Conservation (phyloP, 1,139 yeast genomes). For the Zhuliangozyma blackwelliae region DNA sequence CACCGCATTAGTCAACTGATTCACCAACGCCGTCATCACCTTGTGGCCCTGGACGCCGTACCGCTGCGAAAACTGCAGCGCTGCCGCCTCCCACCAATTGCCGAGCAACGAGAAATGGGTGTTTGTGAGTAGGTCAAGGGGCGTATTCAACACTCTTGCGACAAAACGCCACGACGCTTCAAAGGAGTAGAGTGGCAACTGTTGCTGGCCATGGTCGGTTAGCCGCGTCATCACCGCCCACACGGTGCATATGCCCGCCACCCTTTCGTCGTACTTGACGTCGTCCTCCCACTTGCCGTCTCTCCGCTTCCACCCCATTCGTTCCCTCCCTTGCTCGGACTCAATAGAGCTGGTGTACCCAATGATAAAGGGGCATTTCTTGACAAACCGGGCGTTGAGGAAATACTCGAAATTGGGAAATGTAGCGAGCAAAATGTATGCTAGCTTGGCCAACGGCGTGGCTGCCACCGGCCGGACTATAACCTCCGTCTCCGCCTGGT, state of each 20-base stretch:
- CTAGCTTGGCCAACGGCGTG: constrained; percentile 68
- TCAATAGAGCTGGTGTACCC: constrained; percentile 74
- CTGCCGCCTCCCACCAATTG: constrained; percentile 92
- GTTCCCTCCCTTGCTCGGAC: constrained; percentile 74
- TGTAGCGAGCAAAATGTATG: constrained; percentile 49
- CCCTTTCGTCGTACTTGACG: constrained; percentile 72
- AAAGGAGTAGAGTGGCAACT: constrained; percentile 16
- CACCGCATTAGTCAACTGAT: constrained; percentile 46
- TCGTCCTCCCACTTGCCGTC: constrained; percentile 76
- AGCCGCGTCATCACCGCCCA: constrained; percentile 69
- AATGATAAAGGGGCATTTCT: constrained; percentile 84
- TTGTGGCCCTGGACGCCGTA: constrained; percentile 74
- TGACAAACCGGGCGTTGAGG: constrained; percentile 75
- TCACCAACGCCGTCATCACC: constrained; percentile 36
- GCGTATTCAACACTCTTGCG: constrained; percentile 65
- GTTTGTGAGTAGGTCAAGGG: constrained; percentile 47
- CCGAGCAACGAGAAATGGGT: constrained; percentile 71
- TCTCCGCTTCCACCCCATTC: constrained; percentile 85
- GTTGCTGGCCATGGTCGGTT: constrained; percentile 13
- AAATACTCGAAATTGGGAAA: constrained; percentile 67
- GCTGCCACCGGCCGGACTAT: constrained; percentile 77
- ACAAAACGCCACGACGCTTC: constrained; percentile 70
- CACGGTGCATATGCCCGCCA: constrained; percentile 78
- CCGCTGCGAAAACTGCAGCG: constrained; percentile 44
- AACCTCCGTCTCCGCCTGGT: constrained; percentile 92